Base-by-base conservation (phyloP, 352 stramenopile species). In the Thraustotheca clavata region DNA sequence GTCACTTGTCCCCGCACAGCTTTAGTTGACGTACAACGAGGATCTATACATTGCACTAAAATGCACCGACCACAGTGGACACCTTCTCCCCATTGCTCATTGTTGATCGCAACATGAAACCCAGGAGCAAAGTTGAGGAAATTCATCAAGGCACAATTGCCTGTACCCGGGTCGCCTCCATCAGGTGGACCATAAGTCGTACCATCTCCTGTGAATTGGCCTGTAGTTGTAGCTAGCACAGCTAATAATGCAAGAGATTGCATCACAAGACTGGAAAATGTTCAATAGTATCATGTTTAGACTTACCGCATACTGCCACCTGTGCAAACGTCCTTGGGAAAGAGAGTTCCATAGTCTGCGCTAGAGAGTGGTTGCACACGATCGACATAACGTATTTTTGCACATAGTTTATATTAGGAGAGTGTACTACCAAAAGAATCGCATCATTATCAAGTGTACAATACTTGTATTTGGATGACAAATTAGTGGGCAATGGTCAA, bases 91-190 rank as follows among this genome's bases (percentile, higher is more conserved):
- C 73, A 85, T 49, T 83, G 71, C 1, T 41, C 67, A n/a, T 76
- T 26, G 68, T 83, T 83, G 34, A 85, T 66, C 8, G 76, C 74
- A 0, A 71, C 76, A 35, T 83, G 86, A 41, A 84, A 79, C 41
- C 70, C 74, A 9, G 39, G 73, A 0, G 81, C 71, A 4, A 71
- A 68, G 3, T 50, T 49, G 0, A 71, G 73, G 57, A 76, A 76
- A 59, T 69, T 71, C 78, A 88, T 88, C 55, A 89, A 62, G 14
- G 36, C 48, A 31, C 71, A 76, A 66, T 82, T 86, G 50, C 77
- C 75, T 3, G 68, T 66, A 48, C 63, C 77, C 2, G 72, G n/a
- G 4, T 76, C 59, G 4, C 68, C 0, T 61, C 43, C 24, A 63
- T 76, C 18, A 70, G 61, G 36, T 79, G 49, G 22, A 59, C 65